These are phyloP conservation scores for Thermomucor indicae-seudaticae DNA, from an alignment of 371 early-diverging fungal species.

Conservation along the genomic window DNA sequence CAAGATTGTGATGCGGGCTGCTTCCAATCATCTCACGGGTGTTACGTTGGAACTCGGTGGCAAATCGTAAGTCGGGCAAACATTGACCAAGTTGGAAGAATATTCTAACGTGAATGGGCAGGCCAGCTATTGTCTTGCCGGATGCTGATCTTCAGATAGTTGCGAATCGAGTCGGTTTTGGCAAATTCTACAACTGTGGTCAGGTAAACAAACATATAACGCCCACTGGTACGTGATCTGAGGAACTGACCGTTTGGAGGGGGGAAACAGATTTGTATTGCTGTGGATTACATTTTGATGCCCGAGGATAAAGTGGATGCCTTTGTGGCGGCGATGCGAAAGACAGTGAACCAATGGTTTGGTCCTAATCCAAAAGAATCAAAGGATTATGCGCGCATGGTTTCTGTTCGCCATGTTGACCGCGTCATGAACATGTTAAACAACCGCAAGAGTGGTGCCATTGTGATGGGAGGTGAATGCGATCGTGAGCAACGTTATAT, in stretches of 20 bases:
- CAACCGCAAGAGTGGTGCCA: slow-evolving; percentile 39
- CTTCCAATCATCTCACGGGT: slow-evolving; percentile 67
- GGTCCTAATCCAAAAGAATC: slow-evolving; percentile 48
- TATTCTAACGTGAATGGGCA: background rate
- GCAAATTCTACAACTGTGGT: slow-evolving; percentile 77
- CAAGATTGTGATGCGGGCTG: slow-evolving; percentile 73
- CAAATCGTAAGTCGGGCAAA: slow-evolving; percentile 52
- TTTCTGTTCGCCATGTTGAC: slow-evolving; percentile 67
- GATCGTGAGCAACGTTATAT: slow-evolving; percentile 14
- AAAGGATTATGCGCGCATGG: slow-evolving; percentile 60
- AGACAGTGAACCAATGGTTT: slow-evolving; percentile 44
- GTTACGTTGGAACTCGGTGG: slow-evolving; percentile 87
- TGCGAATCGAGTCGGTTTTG: slow-evolving; percentile 77
- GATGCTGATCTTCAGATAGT: slow-evolving; percentile 57
- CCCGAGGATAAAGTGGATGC: slow-evolving; percentile 43
- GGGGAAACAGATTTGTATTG: slow-evolving; percentile 68
- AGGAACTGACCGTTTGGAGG: no score
- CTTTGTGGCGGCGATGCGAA: slow-evolving; percentile 48
- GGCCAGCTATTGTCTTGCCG: slow-evolving; percentile 69
- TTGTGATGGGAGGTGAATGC: slow-evolving; percentile 37
- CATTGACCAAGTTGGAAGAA: background rate
- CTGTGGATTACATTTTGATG: slow-evolving; percentile 81
- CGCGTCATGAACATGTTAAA: slow-evolving; percentile 59
- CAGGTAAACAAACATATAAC: slow-evolving; percentile 56
- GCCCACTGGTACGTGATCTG: no score